Evolutionary conservation across 202 grass and related monocot genomes (phyloP).

Genomic region (Musa balbisiana): DNA sequence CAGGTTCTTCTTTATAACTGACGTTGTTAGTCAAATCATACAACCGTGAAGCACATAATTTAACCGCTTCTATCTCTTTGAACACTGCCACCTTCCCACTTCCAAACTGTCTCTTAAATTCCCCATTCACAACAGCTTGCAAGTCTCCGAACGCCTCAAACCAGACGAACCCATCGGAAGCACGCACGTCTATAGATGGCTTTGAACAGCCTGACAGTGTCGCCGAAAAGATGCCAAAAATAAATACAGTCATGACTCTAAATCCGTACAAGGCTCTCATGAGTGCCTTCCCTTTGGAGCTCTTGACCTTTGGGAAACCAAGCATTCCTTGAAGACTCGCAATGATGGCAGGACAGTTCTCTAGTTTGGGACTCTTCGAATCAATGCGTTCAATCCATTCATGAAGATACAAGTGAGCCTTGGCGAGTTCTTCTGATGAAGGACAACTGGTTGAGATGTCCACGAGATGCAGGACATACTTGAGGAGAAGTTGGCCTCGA

Average conservation of each 20-base stretch:
- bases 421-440: slow-evolving; percentile 36
- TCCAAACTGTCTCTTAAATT: slow-evolving; percentile 29
- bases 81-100: slow-evolving; percentile 28
- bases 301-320: slow-evolving; percentile 56
- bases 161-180: slow-evolving; percentile 74
- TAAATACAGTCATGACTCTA: slow-evolving; percentile 46
- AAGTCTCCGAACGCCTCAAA: slow-evolving; percentile 51
- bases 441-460: slow-evolving; percentile 13
- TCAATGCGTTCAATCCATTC: slow-evolving; percentile 47
- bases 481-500: slow-evolving; percentile 57
- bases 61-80: slow-evolving; percentile 62
- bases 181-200: slow-evolving; percentile 38
- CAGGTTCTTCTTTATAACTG: slow-evolving; percentile 21
- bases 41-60: slow-evolving; percentile 43
- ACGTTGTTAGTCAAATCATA: slow-evolving; percentile 16
- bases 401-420: slow-evolving; percentile 38
- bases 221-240: slow-evolving; percentile 46
- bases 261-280: slow-evolving; percentile 73
- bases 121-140: slow-evolving; percentile 31
- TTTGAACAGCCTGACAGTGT: slow-evolving; percentile 37
- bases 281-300: slow-evolving; percentile 73
- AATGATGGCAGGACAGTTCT: slow-evolving; percentile 42
- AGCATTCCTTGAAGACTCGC: slow-evolving; percentile 53
- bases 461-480: slow-evolving; percentile 55
- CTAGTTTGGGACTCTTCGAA: slow-evolving; percentile 36